Evolutionary conservation across 2,329 filamentous ascomycete genomes (phyloP), one percentile per base, ranked within the genome.

Genomic region (Aspergillus melleus): DNA sequence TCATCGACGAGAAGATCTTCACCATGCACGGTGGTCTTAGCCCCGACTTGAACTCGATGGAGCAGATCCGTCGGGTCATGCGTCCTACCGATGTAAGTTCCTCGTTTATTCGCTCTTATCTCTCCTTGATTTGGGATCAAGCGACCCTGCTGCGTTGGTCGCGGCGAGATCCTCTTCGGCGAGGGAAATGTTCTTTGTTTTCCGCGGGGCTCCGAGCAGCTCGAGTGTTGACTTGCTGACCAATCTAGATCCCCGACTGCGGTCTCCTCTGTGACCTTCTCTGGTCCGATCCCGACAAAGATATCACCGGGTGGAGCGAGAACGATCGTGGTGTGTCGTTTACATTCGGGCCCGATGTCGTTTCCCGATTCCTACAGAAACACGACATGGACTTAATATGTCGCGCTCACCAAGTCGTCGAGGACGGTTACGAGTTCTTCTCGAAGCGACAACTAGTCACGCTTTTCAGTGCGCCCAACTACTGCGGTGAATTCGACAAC

Each of bases 1-100:
- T 99, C 80, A 97, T 99, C 71, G 94, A 96, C 74, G 95, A 97
- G 84, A 99, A 98, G 89, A 99, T 99, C 76, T 98, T 99, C 84
- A 97, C 93, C 75, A 97, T 99, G 94, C 95, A 99, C 81, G 95
- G 95, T 75, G 95, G 95, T 74, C 82, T 99, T 73, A 97, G 92
- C 79, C 95, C 95, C 49, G 95, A 97, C 76, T 84, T 99, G 67
- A 97, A 98, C 85, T 97, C 93, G 36, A 99, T 99, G 95, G 95
- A 99, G 83, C 94, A 99, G 84, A 99, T 99, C 72, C 92, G 95
- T 76, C 90, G 94, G 70, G 94, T 99, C 69, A 98, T 98, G 93
- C 90, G 95, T 73, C 95, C 95, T 62, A 99, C 95, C 71, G 95
- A 99, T 85, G 94, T 98, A 87, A 83, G 93, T 87, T 49, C 58